phyloP scores from a whole-genome alignment of 2,329 filamentous ascomycete genomes.

The Aspergillus japonicus region DNA sequence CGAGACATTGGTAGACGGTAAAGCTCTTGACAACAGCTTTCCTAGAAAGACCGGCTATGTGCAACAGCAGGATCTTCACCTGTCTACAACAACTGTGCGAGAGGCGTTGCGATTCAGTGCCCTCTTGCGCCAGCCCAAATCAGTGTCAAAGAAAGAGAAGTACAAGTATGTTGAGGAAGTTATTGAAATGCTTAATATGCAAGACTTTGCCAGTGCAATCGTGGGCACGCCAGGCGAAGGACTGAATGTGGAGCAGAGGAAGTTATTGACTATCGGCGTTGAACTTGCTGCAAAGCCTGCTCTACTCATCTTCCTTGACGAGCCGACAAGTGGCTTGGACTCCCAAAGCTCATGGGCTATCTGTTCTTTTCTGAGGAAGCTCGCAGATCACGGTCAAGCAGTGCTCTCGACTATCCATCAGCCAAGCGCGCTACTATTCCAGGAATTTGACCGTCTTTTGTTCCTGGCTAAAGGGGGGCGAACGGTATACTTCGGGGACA shows the following conservation, averaged over 20 bases:
- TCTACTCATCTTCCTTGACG: conserved; percentile 83
- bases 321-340: conserved; percentile 88
- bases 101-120: conserved; percentile 85
- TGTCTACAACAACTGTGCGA: conserved; percentile 78
- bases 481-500: conserved; percentile 66
- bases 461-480: conserved; percentile 64
- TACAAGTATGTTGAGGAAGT: conserved; percentile 75
- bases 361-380: conserved; percentile 78
- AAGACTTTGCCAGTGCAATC: conserved; percentile 80
- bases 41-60: conserved; percentile 67
- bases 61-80: conserved; percentile 73
- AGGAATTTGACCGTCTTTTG: conserved; percentile 67
- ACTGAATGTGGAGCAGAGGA: conserved; percentile 60
- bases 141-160: conserved; percentile 70
- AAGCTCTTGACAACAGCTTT: conserved; percentile 56
- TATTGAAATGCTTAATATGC: conserved; percentile 85
- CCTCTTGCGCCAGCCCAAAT: conserved; percentile 73
- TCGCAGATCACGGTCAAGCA: conserved; percentile 81
- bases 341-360: conserved; percentile 90
- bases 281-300: conserved; percentile 87
- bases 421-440: conserved; percentile 87
- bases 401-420: conserved; percentile 94
- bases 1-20: conserved; percentile 65
- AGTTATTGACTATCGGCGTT: conserved; percentile 83
- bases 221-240: conserved; percentile 83